These are phyloP conservation scores for Populus hybrid DNA, from an alignment of 441 rosid genomes.

Conservation along the genomic window DNA sequence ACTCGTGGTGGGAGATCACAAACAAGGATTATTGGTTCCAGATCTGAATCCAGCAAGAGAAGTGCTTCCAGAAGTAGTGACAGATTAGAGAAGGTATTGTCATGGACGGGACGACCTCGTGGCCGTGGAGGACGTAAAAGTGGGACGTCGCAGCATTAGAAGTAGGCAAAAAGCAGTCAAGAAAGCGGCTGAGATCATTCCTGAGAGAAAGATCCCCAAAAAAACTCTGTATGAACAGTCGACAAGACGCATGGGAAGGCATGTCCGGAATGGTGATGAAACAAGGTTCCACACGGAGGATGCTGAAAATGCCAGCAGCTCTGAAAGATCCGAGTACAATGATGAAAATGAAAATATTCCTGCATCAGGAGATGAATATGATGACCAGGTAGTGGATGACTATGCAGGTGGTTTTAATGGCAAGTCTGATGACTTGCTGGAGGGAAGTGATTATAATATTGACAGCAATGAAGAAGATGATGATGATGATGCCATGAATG, in stretches of 20 bases:
- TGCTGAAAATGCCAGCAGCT: constrained; percentile 53
- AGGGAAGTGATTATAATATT: constrained; percentile 48
- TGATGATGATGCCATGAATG: constrained; percentile 33
- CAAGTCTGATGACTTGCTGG: constrained; percentile 45
- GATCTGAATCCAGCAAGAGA: constrained; percentile 49
- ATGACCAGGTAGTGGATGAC: constrained; percentile 36
- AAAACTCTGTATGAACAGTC: constrained; percentile 27
- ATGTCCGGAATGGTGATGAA: constrained; percentile 39
- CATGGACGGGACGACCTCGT: constrained; percentile 50
- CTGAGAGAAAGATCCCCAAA: constrained; percentile 23
- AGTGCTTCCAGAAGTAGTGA: constrained; percentile 23
- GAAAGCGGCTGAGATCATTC: constrained; percentile 31
- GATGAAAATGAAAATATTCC: constrained; percentile 39
- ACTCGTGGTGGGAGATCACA: constrained; percentile 42
- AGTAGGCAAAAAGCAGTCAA: constrained; percentile 47
- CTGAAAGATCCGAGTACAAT: constrained; percentile 57
- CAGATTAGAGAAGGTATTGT: constrained; percentile 26
- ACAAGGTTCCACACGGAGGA: constrained; percentile 35
- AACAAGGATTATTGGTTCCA: constrained; percentile 31
- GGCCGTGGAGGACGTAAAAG: constrained; percentile 47
- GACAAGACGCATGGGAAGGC: constrained; percentile 16
- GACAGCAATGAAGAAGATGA: constrained; percentile 36
- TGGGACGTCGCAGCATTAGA: constrained; percentile 47
- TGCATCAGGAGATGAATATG: constrained; percentile 40
- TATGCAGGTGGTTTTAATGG: constrained; percentile 34